These are phyloP conservation scores for Luffa acutangula DNA, from an alignment of 306 rosid species.

Conservation along the genomic window DNA sequence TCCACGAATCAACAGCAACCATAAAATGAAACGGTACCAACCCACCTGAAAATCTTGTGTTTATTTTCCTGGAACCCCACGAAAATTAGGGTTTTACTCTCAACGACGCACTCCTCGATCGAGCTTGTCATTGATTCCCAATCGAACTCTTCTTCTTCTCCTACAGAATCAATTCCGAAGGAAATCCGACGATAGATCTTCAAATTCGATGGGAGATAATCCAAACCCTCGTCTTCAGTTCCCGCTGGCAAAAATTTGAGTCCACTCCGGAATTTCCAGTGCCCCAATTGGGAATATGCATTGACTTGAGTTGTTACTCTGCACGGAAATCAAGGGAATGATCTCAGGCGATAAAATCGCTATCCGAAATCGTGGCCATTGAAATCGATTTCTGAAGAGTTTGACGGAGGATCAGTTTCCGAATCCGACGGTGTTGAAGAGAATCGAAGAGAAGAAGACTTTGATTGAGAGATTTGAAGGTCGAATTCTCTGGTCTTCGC, in stretches of 20 bases:
- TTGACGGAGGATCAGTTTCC: not conserved
- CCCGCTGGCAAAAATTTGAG: not conserved
- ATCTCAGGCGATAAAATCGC: not conserved
- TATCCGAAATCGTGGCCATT: not conserved
- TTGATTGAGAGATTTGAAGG: not conserved
- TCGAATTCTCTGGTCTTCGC: not conserved
- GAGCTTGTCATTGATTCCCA: not conserved
- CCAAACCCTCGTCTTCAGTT: slow-evolving; percentile 2
- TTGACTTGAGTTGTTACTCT: not conserved
- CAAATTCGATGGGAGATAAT: slow-evolving; percentile 11
- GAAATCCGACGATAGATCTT: slow-evolving; percentile 7
- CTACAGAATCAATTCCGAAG: slow-evolving; percentile 11
- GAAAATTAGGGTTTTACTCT: slow-evolving; percentile 4
- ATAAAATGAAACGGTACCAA: not conserved
- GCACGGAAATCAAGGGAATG: not conserved
- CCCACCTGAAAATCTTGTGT: not conserved
- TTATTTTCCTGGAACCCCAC: not conserved
- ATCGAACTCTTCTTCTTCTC: not conserved
- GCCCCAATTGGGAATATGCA: not conserved
- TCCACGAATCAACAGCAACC: not conserved
- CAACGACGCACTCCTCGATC: not conserved
- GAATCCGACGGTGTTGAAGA: not conserved
- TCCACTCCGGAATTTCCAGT: not conserved
- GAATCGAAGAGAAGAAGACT: not conserved
- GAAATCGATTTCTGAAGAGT: not conserved